Percentiles rank a stretch among this genome's conserved stretches.
These are phyloP conservation scores for Penicillium robsamsonii DNA, from an alignment of 495 filamentous ascomycete genomes.

Conservation along the genomic window DNA sequence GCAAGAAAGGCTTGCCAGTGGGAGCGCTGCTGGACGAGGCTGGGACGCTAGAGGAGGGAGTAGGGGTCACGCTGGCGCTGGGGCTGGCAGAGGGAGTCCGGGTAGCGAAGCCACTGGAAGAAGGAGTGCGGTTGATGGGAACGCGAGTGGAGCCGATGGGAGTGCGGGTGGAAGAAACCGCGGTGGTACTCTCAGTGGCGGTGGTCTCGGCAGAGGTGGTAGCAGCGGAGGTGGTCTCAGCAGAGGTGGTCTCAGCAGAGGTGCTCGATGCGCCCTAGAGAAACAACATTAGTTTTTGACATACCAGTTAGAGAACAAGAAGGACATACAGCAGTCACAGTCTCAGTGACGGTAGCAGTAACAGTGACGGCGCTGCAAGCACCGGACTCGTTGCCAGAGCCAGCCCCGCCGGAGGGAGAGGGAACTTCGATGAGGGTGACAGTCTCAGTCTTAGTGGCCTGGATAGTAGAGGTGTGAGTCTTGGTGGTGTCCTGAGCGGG, in stretches of 20 bases:
- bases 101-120: conserved; percentile 31
- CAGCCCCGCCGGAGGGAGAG: conserved; percentile 16
- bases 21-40: conserved; percentile 21
- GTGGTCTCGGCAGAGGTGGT: conserved; percentile 14
- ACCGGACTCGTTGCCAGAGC: conserved; percentile 17
- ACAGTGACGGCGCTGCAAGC: conserved; percentile 26
- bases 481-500: conserved; percentile 11
- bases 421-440: conserved; percentile 31
- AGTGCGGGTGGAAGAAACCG: conserved; percentile 23
- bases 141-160: conserved; percentile 36
- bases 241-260: conserved; percentile 8
- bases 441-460: conserved; percentile 32
- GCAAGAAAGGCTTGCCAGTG: conserved; percentile 19
- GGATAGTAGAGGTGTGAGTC: conserved; percentile 22
- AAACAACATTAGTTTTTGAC: neutral
- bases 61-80: conserved; percentile 21
- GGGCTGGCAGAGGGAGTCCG: conserved; percentile 40
- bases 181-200: conserved; percentile 14
- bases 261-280: conserved; percentile 9
- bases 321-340: conserved; percentile 28
- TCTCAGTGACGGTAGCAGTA: conserved; percentile 29
- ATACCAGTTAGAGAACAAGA: neutral
- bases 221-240: neutral
- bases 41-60: conserved; percentile 14
- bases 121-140: conserved; percentile 11